These are phyloP conservation scores for Penicillium simplicissimum DNA, from an alignment of 495 filamentous ascomycete species.

Conservation along the genomic window DNA sequence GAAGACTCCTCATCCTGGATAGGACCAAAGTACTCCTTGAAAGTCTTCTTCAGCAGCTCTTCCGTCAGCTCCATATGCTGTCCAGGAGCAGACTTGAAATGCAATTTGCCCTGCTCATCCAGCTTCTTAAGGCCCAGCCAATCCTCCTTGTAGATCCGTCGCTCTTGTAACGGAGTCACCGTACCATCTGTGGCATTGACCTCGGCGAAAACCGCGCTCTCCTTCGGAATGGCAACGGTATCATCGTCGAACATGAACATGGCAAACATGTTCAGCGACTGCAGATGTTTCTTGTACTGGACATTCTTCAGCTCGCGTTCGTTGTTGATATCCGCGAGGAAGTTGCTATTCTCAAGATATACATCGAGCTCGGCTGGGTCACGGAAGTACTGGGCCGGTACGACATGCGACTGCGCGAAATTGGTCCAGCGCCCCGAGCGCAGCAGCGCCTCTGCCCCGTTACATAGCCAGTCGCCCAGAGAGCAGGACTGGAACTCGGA, in stretches of 20 bases:
- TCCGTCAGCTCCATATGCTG: slow-evolving; percentile 83
- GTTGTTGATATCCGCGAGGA: slow-evolving; percentile 98
- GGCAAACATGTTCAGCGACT: slow-evolving; percentile 70
- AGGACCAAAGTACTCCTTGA: slow-evolving; percentile 67
- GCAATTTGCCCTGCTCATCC: slow-evolving; percentile 76
- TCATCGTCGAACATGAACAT: slow-evolving; percentile 93
- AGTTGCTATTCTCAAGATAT: slow-evolving; percentile 85
- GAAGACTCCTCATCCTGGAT: slow-evolving; percentile 21
- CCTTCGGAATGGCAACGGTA: slow-evolving; percentile 82
- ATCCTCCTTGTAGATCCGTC: slow-evolving; percentile 82
- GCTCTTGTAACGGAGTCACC: slow-evolving; percentile 67
- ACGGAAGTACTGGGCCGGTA: slow-evolving; percentile 95
- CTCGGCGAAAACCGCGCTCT: slow-evolving; percentile 89
- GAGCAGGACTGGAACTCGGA: slow-evolving; percentile 70
- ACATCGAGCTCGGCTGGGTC: slow-evolving; percentile 66
- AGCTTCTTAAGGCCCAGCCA: slow-evolving; percentile 86
- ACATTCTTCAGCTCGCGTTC: slow-evolving; percentile 75
- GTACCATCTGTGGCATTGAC: slow-evolving; percentile 66
- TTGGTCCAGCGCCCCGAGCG: slow-evolving; percentile 71
- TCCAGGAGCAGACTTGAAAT: slow-evolving; percentile 69
- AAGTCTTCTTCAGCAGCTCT: slow-evolving; percentile 61
- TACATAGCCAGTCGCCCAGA: slow-evolving; percentile 75
- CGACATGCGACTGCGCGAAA: slow-evolving; percentile 73
- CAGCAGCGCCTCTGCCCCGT: slow-evolving; percentile 70
- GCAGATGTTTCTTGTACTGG: slow-evolving; percentile 72